Conservation (phyloP, 352 stramenopile genomes). For the Pythium aphanidermatum region DNA sequence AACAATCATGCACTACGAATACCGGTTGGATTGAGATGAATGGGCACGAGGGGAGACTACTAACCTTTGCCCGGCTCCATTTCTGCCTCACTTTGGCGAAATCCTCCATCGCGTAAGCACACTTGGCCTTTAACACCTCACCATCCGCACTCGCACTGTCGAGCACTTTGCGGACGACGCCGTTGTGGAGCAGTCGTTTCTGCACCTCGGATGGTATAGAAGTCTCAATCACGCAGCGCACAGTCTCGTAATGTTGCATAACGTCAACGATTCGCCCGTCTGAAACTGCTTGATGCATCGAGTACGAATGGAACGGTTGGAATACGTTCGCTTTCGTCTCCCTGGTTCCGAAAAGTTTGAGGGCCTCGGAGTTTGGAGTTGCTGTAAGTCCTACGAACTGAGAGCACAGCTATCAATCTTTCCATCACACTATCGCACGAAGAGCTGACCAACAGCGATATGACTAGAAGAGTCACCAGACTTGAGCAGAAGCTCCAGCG, state of each 20-base stretch:
- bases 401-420: too few relatives aligned
- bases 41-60: background rate
- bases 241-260: slow-evolving; percentile 50
- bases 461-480: slow-evolving; percentile 41
- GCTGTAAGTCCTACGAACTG: slow-evolving; percentile 82
- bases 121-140: slow-evolving; percentile 62
- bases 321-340: slow-evolving; percentile 6
- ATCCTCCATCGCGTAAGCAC: slow-evolving; percentile 65
- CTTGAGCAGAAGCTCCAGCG: slow-evolving; percentile 58
- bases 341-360: slow-evolving; percentile 60
- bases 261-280: slow-evolving; percentile 63
- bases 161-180: slow-evolving; percentile 35
- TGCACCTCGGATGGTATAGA: slow-evolving; percentile 39
- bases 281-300: slow-evolving; percentile 47
- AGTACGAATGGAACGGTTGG: slow-evolving; percentile 65
- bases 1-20: slow-evolving; percentile 72
- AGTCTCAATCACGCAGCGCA: slow-evolving; percentile 50
- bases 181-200: slow-evolving; percentile 20
- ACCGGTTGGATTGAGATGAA: background rate
- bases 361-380: slow-evolving; percentile 56
- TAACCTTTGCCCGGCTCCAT: slow-evolving; percentile 30
- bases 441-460: too few relatives aligned
- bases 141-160: slow-evolving; percentile 57
- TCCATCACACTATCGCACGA: too few relatives aligned
- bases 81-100: slow-evolving; percentile 30